These are phyloP conservation scores for Aspergillus carbonarius DNA, from an alignment of 2,329 filamentous ascomycete species.

Conservation along the genomic window DNA sequence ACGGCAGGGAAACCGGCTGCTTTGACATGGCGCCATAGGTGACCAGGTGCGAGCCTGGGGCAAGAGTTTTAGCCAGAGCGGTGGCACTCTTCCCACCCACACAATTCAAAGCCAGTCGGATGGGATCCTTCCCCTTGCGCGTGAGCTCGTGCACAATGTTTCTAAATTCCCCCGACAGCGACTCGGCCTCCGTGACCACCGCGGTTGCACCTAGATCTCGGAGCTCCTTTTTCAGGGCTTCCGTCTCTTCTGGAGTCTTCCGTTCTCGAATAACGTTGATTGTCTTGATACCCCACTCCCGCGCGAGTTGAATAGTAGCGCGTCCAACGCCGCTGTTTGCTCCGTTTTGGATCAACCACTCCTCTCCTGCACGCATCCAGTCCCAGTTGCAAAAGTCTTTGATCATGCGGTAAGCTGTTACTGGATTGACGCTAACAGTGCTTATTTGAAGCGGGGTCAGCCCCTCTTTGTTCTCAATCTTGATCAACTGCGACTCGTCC, in stretches of 20 bases:
- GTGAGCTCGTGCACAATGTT: slow-evolving; percentile 66
- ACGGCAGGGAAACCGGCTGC: slow-evolving; percentile 77
- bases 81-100: slow-evolving; percentile 86
- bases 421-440: slow-evolving; percentile 89
- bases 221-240: slow-evolving; percentile 62
- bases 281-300: slow-evolving; percentile 82
- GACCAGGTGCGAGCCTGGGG: slow-evolving; percentile 70
- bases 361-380: slow-evolving; percentile 60
- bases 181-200: slow-evolving; percentile 62
- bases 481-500: slow-evolving; percentile 61
- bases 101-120: slow-evolving; percentile 84
- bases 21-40: slow-evolving; percentile 96
- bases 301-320: slow-evolving; percentile 83
- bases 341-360: slow-evolving; percentile 97
- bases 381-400: slow-evolving; percentile 66
- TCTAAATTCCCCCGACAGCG: slow-evolving; percentile 46
- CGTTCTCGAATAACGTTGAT: slow-evolving; percentile 85
- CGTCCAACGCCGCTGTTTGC: slow-evolving; percentile 92
- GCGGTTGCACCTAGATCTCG: slow-evolving; percentile 61
- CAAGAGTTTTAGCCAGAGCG: slow-evolving; percentile 72
- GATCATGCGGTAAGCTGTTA: slow-evolving; percentile 91
- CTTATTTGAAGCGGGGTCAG: slow-evolving; percentile 76
- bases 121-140: slow-evolving; percentile 66
- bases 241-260: slow-evolving; percentile 62
- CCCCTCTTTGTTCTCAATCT: slow-evolving; percentile 67